phyloP scores from a whole-genome alignment of 1,284 basidiomycete genomes.

The Laetiporus sulphureus region DNA sequence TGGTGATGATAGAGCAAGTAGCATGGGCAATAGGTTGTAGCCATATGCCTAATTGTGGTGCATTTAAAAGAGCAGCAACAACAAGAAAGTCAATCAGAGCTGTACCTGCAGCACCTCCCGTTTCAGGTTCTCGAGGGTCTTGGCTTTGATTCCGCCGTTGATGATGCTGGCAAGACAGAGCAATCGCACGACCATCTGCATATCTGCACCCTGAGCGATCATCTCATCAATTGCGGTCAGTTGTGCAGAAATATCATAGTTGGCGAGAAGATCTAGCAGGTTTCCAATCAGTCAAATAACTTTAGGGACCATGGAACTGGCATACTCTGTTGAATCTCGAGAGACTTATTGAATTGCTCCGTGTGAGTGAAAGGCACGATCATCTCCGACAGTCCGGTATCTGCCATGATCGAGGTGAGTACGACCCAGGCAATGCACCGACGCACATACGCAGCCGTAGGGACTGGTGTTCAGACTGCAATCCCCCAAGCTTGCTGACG shows the following conservation, averaged over 20 bases:
- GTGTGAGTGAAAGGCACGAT: constrained; percentile 80
- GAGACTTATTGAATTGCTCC: constrained; percentile 86
- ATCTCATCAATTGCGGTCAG: constrained; percentile 81
- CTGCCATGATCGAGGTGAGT: constrained; percentile 34
- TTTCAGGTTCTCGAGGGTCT: constrained; percentile 83
- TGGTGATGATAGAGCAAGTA: constrained; percentile 75
- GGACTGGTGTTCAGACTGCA: constrained; percentile 89
- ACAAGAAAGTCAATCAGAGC: constrained; percentile 4
- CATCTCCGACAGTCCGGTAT: constrained; percentile 91
- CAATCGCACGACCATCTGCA: constrained; percentile 73
- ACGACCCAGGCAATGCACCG: neutral
- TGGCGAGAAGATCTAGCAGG: constrained; percentile 77
- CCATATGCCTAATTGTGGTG: constrained; percentile 70
- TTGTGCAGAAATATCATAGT: constrained; percentile 77
- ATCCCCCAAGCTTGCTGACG: constrained; percentile 87
- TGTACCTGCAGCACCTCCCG: constrained; percentile 85
- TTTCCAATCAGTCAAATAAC: neutral
- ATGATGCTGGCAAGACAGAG: constrained; percentile 85
- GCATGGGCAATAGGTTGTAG: constrained; percentile 80
- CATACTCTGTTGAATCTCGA: constrained; percentile 96
- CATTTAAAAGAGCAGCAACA: constrained; percentile 7
- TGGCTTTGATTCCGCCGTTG: constrained; percentile 81
- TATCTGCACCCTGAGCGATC: constrained; percentile 77
- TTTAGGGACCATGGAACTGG: constrained; percentile 1
- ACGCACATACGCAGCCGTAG: constrained; percentile 72